phyloP scores from a whole-genome alignment of 2,329 filamentous ascomycete species.

The Xylaria sp. region DNA sequence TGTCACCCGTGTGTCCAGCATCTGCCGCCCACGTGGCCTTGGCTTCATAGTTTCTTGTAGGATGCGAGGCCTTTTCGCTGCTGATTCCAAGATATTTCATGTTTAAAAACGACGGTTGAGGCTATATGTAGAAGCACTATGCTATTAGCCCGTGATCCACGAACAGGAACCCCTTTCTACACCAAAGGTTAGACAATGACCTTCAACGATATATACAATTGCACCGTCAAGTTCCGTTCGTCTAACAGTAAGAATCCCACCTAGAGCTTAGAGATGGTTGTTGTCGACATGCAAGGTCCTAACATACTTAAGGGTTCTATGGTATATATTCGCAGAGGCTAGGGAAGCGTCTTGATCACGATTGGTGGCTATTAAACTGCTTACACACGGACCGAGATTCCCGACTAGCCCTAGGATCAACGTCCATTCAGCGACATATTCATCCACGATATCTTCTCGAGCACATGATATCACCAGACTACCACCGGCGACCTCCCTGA shows the following conservation, averaged over 20 bases:
- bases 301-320: conserved; percentile 37
- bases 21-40: background rate
- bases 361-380: conserved; percentile 39
- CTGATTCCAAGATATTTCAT: conserved; percentile 23
- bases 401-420: conserved; percentile 25
- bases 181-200: conserved; percentile 31
- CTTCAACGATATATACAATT: conserved; percentile 32
- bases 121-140: conserved; percentile 11
- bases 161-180: conserved; percentile 36
- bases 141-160: conserved; percentile 14
- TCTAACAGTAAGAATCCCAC: conserved; percentile 22
- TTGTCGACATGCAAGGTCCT: conserved; percentile 26
- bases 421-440: conserved; percentile 37
- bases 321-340: conserved; percentile 37
- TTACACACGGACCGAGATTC: conserved; percentile 13
- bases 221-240: conserved; percentile 35
- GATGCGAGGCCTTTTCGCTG: conserved; percentile 7
- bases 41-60: background rate
- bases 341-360: conserved; percentile 34
- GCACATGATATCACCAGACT: conserved; percentile 36
- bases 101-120: conserved; percentile 5
- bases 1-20: background rate
- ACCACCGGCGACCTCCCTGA: conserved; percentile 34
- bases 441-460: conserved; percentile 35
- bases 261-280: conserved; percentile 29